These are phyloP conservation scores for Pseudonectria buxi DNA, from an alignment of 2,329 filamentous ascomycete species.

Conservation along the genomic window DNA sequence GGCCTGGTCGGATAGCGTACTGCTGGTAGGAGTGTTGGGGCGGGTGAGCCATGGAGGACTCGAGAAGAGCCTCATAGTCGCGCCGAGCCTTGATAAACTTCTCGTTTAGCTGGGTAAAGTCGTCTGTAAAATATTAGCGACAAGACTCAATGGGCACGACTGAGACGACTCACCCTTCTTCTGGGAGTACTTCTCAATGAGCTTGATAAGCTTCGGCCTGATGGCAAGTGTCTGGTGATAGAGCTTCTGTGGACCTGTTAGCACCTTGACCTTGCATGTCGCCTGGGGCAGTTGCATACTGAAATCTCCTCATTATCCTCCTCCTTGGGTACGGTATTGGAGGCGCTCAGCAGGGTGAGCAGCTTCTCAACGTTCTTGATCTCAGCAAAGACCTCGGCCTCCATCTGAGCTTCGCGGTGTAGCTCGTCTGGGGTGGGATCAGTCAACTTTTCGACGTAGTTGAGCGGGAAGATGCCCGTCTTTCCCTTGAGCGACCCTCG, in stretches of 20 bases:
- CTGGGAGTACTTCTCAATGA: conserved; percentile 98
- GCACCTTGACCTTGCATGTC: conserved; percentile 5
- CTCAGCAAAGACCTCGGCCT: conserved; percentile 61
- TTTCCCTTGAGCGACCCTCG: conserved; percentile 89
- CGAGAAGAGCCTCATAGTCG: conserved; percentile 92
- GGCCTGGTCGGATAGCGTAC: conserved; percentile 49
- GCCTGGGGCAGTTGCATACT: conserved; percentile 30
- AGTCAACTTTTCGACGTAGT: conserved; percentile 95
- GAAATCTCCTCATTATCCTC: conserved; percentile 98
- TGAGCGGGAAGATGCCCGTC: conserved; percentile 95
- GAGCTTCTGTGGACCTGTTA: conserved; percentile 48
- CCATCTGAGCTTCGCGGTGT: conserved; percentile 93
- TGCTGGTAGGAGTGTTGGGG: conserved; percentile 71
- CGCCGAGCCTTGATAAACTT: conserved; percentile 98
- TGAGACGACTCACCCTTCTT: conserved; percentile 68
- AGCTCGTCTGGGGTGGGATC: conserved; percentile 93
- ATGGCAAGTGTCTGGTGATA: conserved; percentile 95
- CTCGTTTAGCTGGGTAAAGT: conserved; percentile 97
- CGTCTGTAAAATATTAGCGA: conserved; percentile 53
- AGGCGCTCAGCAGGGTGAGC: conserved; percentile 83
- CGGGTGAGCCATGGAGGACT: conserved; percentile 95
- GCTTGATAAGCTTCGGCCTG: conserved; percentile 90
- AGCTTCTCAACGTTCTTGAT: conserved; percentile 63
- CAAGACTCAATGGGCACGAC: background rate
- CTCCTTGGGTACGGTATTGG: conserved; percentile 68